Conservation (phyloP, 129 eudicot genomes). For the Flaveria bidentis region DNA sequence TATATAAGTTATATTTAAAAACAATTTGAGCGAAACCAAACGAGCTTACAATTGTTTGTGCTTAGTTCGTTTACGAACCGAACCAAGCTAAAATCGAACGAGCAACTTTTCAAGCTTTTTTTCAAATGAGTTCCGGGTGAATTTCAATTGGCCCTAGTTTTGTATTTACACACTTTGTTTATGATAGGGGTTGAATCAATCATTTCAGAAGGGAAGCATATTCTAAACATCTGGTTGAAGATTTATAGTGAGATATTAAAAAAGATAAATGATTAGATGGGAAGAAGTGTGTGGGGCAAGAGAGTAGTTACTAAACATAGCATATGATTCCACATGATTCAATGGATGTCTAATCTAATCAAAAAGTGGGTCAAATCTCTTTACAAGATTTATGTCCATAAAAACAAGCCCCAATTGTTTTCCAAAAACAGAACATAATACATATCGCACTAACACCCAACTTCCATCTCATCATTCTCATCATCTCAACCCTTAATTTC, state of each 20-base stretch:
- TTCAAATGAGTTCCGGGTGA: too few relatives aligned
- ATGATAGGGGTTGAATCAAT: too few relatives aligned
- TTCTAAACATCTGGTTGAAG: too few relatives aligned
- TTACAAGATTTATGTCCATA: slow-evolving; percentile 43
- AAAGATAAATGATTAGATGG: slow-evolving; percentile 13
- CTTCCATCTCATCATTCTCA: slow-evolving; percentile 27
- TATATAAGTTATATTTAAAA: too few relatives aligned
- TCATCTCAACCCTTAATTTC: slow-evolving; percentile 26
- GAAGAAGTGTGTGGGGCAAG: slow-evolving; percentile 29
- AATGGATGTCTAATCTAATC: slow-evolving; percentile 35
- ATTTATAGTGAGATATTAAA: background rate
- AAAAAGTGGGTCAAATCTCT: slow-evolving; percentile 44
- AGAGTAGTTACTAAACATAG: slow-evolving; percentile 42
- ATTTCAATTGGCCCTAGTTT: too few relatives aligned
- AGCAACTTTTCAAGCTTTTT: too few relatives aligned
- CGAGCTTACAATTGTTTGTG: too few relatives aligned
- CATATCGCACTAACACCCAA: slow-evolving; percentile 23
- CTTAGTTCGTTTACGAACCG: too few relatives aligned
- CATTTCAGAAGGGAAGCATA: too few relatives aligned
- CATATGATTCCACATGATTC: slow-evolving; percentile 47
- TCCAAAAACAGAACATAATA: slow-evolving; percentile 33
- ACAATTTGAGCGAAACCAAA: too few relatives aligned
- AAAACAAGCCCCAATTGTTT: slow-evolving; percentile 22
- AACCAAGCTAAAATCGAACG: too few relatives aligned
- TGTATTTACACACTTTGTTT: too few relatives aligned